Base-by-base conservation (phyloP, 148 eudicot species). In the Cornus suecica region DNA sequence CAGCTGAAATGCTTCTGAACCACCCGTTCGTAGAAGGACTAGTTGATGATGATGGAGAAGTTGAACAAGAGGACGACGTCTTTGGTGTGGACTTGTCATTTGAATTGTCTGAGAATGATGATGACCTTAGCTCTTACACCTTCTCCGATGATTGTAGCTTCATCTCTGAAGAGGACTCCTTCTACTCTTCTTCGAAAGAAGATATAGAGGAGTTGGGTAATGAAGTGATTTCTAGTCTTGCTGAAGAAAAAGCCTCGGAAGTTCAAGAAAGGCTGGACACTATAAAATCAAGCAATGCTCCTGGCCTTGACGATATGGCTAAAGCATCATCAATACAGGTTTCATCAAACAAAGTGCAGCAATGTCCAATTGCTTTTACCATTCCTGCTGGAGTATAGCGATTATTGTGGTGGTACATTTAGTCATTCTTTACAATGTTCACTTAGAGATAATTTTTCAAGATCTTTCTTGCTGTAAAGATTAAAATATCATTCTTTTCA, bases 1-100 rank as follows among this genome's bases (percentile, higher is more conserved):
- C 87, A 4, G 85, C 85, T 61, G 82, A 84, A 54, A 84, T 79
- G 89, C 71, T 86, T 1, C 72, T 86, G 76, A 42, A 75, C 72
- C 89, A 86, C 34, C 82, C 83, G 0, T 86, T 84, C 69, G 20
- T 86, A 22, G 79, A 79, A 62, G 86, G 83, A 28, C 37, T 83
- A 34, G 74, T 54, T 62, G 54, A 48, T 15, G 18, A 82, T 26
- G 78, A 45, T 28, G 81, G 45, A 48, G 83, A 77, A 42, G 4
- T 66, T 14, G 83, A 73, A 34, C 41, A 34, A 32, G 85, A 65
- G 31, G 84, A 71, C 16, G 79, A 66, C 7, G 71, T 73, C 66
- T 71, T 68, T 34, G 8, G 8, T 34, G 41, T 5, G 41, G 41
- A 34, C 41, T 5, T 34, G 41, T 34, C 41, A 34, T 34, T 34